Conservation (phyloP, 441 rosid species). For the Geranium incanum region DNA sequence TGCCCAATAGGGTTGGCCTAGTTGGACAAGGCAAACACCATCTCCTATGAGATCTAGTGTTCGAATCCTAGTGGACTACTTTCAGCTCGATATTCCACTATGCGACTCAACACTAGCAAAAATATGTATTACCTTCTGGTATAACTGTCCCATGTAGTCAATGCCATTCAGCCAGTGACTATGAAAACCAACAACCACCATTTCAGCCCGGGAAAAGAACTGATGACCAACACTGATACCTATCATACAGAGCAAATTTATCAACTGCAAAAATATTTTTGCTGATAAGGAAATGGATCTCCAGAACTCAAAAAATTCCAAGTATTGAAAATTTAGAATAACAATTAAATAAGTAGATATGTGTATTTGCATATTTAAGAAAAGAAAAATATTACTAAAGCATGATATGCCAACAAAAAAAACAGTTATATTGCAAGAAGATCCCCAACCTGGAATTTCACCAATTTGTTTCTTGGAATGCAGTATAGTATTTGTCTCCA, state of each 20-base stretch:
- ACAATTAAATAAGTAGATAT: too few relatives aligned
- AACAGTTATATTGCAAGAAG: conserved; percentile 13
- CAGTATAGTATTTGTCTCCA: conserved; percentile 34
- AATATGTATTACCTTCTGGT: conserved; percentile 25
- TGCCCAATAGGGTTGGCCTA: too few relatives aligned
- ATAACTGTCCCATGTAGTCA: conserved; percentile 57
- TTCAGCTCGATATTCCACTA: too few relatives aligned
- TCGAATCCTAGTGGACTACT: too few relatives aligned
- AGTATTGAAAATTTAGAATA: too few relatives aligned
- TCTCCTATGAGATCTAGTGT: too few relatives aligned
- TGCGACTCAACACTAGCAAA: too few relatives aligned
- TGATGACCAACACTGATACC: conserved; percentile 76
- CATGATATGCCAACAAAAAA: not conserved
- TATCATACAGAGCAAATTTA: conserved; percentile 26
- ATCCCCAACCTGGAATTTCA: conserved; percentile 51
- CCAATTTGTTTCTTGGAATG: conserved; percentile 59
- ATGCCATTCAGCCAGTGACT: conserved; percentile 88
- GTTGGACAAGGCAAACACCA: too few relatives aligned
- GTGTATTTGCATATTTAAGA: too few relatives aligned
- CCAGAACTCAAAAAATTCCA: too few relatives aligned
- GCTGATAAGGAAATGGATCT: too few relatives aligned
- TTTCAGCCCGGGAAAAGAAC: conserved; percentile 81
- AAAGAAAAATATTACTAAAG: too few relatives aligned
- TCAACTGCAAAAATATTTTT: not conserved
- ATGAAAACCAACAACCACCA: conserved; percentile 78